Conservation (phyloP, 805 yeast species). For the Candida multigemmis region DNA sequence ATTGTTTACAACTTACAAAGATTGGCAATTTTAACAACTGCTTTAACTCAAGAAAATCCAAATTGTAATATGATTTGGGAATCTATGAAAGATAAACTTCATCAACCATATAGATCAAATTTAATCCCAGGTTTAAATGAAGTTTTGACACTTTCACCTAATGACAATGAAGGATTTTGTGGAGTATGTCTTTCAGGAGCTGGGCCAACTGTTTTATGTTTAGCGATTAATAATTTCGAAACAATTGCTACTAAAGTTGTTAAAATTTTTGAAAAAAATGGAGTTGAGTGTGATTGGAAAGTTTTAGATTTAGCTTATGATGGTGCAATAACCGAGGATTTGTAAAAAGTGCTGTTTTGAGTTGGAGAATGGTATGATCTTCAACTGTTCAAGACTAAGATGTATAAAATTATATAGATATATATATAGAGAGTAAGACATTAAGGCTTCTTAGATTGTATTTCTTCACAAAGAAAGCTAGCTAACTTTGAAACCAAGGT, state of each 20-base stretch:
- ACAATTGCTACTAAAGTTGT: conserved; percentile 72
- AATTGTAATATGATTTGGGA: conserved; percentile 77
- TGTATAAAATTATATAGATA: no score
- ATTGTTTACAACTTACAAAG: conserved; percentile 90
- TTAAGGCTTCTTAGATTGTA: no score
- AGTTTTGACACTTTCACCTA: conserved; percentile 76
- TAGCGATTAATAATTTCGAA: conserved; percentile 86
- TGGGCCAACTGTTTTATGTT: conserved; percentile 92
- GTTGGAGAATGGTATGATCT: no score
- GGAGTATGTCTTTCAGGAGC: conserved; percentile 97
- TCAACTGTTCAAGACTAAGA: no score
- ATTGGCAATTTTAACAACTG: conserved; percentile 84
- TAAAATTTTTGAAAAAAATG: conserved; percentile 53
- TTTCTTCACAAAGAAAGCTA: no score
- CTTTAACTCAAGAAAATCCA: conserved; percentile 79
- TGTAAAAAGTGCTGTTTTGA: no score
- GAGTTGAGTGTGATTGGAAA: conserved; percentile 73
- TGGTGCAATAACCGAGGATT: conserved; percentile 55
- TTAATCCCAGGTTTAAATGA: conserved; percentile 87
- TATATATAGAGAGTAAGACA: no score
- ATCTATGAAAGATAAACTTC: conserved; percentile 94
- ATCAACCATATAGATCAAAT: conserved; percentile 92
- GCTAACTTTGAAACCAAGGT: no score
- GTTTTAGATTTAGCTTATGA: conserved; percentile 79
- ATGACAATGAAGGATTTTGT: conserved; percentile 71